These are phyloP conservation scores for Udeniomyces megalosporus DNA, from an alignment of 768 basidiomycete genomes.

Conservation along the genomic window DNA sequence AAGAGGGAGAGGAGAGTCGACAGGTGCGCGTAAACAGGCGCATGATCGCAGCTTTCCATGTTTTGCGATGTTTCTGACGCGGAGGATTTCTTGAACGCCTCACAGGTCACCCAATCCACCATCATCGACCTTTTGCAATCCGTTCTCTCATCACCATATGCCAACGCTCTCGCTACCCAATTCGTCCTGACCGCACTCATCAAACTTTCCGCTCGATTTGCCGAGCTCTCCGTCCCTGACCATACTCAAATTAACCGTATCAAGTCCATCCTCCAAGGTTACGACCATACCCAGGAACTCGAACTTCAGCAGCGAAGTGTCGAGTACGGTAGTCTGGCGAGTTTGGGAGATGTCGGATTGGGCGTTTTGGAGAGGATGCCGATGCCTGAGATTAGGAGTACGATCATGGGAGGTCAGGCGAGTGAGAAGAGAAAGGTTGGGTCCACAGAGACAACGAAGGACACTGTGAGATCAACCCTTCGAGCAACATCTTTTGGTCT, in stretches of 20 bases:
- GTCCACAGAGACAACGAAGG: conserved; percentile 60
- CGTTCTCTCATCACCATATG: conserved; percentile 81
- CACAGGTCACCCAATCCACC: conserved; percentile 60
- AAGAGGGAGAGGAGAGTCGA: conserved; percentile 51
- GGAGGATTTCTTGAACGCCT: no score
- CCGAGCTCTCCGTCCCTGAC: conserved; percentile 24
- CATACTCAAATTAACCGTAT: conserved; percentile 51
- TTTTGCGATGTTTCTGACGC: no score
- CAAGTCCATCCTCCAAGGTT: conserved; percentile 56
- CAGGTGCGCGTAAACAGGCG: conserved; percentile 44
- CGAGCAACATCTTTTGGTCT: neutral
- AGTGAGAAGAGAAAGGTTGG: conserved; percentile 95
- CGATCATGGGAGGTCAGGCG: conserved; percentile 64
- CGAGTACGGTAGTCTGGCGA: conserved; percentile 78
- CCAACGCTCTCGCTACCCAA: conserved; percentile 77
- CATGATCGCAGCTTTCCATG: no score
- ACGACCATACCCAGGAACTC: conserved; percentile 73
- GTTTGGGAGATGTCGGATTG: conserved; percentile 42
- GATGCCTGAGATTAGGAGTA: conserved; percentile 93
- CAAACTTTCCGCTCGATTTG: conserved; percentile 70
- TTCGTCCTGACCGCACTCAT: conserved; percentile 78
- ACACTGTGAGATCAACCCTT: conserved; percentile 34
- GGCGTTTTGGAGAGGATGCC: conserved; percentile 97
- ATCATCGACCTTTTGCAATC: conserved; percentile 72
- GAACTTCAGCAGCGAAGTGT: conserved; percentile 93